A percentile compares a stretch with the other conserved stretches of the same genome.
Conservation (phyloP, 1,284 basidiomycete genomes). For the Neonothopanus nambi region DNA sequence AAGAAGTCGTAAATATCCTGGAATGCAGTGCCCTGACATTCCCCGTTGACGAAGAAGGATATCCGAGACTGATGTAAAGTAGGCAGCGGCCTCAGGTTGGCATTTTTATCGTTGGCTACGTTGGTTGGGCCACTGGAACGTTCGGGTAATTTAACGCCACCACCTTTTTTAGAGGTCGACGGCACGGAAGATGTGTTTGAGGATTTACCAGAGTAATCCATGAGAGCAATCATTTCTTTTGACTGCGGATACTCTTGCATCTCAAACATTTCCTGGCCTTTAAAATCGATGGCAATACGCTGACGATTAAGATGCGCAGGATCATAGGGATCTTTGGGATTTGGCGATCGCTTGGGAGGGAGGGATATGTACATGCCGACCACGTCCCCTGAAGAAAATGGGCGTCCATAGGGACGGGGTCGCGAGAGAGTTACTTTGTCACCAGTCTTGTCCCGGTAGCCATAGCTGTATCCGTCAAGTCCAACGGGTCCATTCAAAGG, state of each 20-base stretch:
- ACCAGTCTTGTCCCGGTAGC: conserved; percentile 87
- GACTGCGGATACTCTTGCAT: conserved; percentile 85
- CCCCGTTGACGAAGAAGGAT: conserved; percentile 92
- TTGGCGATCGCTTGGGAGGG: conserved; percentile 62
- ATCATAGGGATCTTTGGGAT: conserved; percentile 64
- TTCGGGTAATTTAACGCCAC: conserved; percentile 54
- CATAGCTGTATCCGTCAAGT: conserved; percentile 93
- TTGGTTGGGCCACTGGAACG: conserved; percentile 27
- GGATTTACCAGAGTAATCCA: conserved; percentile 69
- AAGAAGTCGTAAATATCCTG: conserved; percentile 89
- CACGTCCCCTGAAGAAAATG: conserved; percentile 84
- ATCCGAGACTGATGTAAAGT: conserved; percentile 75
- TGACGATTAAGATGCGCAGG: conserved; percentile 80
- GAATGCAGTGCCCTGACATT: conserved; percentile 85
- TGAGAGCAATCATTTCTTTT: conserved; percentile 93
- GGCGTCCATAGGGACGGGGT: conserved; percentile 73
- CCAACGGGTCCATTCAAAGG: conserved; percentile 92
- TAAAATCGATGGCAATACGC: conserved; percentile 91
- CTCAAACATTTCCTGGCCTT: conserved; percentile 97
- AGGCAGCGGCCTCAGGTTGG: conserved; percentile 65
- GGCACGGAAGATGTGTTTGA: conserved; percentile 58
- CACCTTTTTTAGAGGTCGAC: conserved; percentile 61
- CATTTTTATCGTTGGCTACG: conserved; percentile 24
- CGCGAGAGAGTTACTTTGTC: conserved; percentile 88
- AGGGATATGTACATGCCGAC: conserved; percentile 93